Conservation (phyloP, 2,329 filamentous ascomycete genomes). For the Kalaharituber pfeilii region DNA sequence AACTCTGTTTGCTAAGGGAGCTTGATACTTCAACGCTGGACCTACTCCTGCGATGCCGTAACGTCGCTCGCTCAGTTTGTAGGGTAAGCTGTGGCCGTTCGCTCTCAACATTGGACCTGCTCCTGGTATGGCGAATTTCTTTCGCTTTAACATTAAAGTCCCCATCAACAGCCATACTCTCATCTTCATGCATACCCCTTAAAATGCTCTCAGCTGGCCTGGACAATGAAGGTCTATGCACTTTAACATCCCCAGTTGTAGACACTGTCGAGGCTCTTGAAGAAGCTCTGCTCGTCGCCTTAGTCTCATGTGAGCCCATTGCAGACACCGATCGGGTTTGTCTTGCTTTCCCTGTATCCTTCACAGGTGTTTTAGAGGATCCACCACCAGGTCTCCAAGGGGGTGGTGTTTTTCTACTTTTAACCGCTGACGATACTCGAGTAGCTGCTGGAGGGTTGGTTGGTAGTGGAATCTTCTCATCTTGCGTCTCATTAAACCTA, state of each 20-base stretch:
- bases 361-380: slow-evolving; percentile 5
- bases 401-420: slow-evolving; percentile 1
- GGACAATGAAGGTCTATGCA: not conserved
- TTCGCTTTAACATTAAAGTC: not conserved
- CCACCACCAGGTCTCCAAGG: slow-evolving; percentile 15
- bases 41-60: slow-evolving; percentile 17
- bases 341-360: not conserved
- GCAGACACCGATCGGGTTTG: not conserved
- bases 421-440: slow-evolving; percentile 6
- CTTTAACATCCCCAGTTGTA: not conserved
- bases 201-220: not conserved
- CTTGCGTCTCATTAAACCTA: slow-evolving; percentile 17
- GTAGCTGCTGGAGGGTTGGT: slow-evolving; percentile 17
- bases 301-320: not conserved
- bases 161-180: not conserved
- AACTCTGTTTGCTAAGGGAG: slow-evolving; percentile 9
- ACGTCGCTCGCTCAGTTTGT: slow-evolving; percentile 2
- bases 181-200: not conserved
- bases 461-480: slow-evolving; percentile 18
- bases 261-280: not conserved
- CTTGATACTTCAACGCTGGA: slow-evolving; percentile 13
- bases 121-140: slow-evolving; percentile 11
- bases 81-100: not conserved
- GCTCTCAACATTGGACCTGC: slow-evolving; percentile 15
- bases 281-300: not conserved